Evolutionary conservation across 31 red algal species (phyloP).

Genomic region (Asparagopsis taxiformis): DNA sequence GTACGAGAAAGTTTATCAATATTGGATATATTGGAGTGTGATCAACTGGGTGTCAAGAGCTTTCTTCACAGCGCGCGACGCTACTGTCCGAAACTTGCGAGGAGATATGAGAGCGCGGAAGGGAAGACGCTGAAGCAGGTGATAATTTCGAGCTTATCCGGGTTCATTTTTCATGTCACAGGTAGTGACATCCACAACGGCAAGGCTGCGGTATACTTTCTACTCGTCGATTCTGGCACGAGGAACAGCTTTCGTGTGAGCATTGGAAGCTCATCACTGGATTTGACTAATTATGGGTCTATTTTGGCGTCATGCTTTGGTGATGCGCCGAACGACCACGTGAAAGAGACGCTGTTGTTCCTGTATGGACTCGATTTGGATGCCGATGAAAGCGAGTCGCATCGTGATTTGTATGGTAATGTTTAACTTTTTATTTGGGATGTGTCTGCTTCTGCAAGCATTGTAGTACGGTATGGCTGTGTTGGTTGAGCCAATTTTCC

Average conservation of each 20-base stretch:
- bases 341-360: constrained; percentile 38
- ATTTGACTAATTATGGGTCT: constrained; percentile 39
- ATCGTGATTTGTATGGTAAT: neutral
- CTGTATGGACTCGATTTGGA: constrained; percentile 48
- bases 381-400: constrained; percentile 22
- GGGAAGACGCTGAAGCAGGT: constrained; percentile 32
- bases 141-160: constrained; percentile 35
- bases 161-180: constrained; percentile 55
- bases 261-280: constrained; percentile 48
- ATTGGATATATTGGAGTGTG: constrained; percentile 46
- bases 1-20: constrained; percentile 17
- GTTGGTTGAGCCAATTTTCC: too few relatives aligned
- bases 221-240: constrained; percentile 53
- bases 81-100: constrained; percentile 47
- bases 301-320: constrained; percentile 56
- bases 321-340: constrained; percentile 20
- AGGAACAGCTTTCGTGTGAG: constrained; percentile 59
- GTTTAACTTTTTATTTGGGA: too few relatives aligned
- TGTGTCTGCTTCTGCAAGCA: too few relatives aligned
- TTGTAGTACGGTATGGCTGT: too few relatives aligned
- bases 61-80: constrained; percentile 36
- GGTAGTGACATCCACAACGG: constrained; percentile 49
- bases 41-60: constrained; percentile 29
- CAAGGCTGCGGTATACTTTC: constrained; percentile 47
- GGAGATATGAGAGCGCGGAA: constrained; percentile 28